These are phyloP conservation scores for Pseudopithomyces maydicus DNA, from an alignment of 2,329 filamentous ascomycete species.

Conservation along the genomic window DNA sequence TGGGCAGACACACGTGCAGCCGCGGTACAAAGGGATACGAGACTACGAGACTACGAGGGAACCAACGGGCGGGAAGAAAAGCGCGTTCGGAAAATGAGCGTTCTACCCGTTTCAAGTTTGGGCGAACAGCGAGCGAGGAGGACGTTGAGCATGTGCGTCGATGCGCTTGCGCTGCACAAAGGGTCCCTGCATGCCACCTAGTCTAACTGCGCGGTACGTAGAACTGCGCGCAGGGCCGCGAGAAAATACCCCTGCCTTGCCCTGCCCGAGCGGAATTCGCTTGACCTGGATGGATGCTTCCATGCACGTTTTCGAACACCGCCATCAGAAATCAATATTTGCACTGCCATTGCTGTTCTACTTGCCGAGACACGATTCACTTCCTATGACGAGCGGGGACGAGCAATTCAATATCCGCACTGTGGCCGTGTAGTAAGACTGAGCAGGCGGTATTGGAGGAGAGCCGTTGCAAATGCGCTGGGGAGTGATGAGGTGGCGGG, in stretches of 20 bases:
- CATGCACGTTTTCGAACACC: not conserved
- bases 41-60: not conserved
- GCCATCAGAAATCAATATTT: constrained; percentile 1
- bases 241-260: not conserved
- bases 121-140: too few species aligned
- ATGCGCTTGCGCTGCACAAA: not conserved
- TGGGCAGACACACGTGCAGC: not conserved
- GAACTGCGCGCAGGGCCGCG: not conserved
- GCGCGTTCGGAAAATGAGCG: not conserved
- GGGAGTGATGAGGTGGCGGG: constrained; percentile 2
- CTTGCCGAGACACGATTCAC: not conserved
- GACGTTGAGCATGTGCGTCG: too few species aligned
- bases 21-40: too few species aligned
- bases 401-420: not conserved
- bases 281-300: not conserved
- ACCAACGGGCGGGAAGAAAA: not conserved
- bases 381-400: not conserved
- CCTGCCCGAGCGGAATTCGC: not conserved
- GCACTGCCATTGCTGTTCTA: not conserved
- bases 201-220: not conserved
- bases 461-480: not conserved
- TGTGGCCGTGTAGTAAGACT: not conserved
- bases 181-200: not conserved
- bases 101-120: not conserved
- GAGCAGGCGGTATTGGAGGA: not conserved